Base-by-base conservation (phyloP, 176 grass and related monocot genomes). In the Echinochloa phyllopogon region DNA sequence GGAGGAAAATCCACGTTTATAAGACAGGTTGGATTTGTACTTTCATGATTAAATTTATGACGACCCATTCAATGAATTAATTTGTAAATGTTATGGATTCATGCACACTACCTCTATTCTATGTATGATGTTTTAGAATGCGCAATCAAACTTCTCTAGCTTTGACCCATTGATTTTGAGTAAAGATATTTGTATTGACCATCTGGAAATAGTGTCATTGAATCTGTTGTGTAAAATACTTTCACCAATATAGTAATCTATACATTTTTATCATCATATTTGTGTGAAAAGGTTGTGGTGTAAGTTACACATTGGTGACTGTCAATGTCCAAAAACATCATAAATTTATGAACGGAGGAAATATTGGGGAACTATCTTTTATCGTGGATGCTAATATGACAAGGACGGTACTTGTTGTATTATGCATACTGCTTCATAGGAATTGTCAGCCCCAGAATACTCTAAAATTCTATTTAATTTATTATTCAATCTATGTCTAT, bases 1-100 rank as follows among this genome's bases (percentile, higher is more conserved):
- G 95, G 95, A 64, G 95, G 95, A 84, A 98, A 98, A 88, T 98
- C 95, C 61, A 98, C 95, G 62, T 98, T 93, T 85, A 98, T 98
- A 84, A 88, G 95, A 63, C 93, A 98, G 95, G 95, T 98, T 37
- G 74, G 69, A 74, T 91, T 83, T 78, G 15, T 47, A 66, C 15
- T 84, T 81, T 38, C 58, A 72, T 69, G 50, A 76, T 41, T 50
- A 23, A 43, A 52, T 47, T 53, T 39, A 33, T 48, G 7, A 36
- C 2, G 61, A 16, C 25, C 44, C 49, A 77, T 55, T 65, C 41
- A 65, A 74, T 29, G 64, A 74, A 71, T 83, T 69, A 63, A 37
- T 50, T 41, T 55, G 55, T 23, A n/a, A n/a, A 56, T 52, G n/a
- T 74, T 80, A 71, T 63, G 14, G 23, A 43, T 69, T 59, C 20